phyloP scores from a whole-genome alignment of 2,329 filamentous ascomycete genomes.

The Magnaporthiopsis rhizophila region DNA sequence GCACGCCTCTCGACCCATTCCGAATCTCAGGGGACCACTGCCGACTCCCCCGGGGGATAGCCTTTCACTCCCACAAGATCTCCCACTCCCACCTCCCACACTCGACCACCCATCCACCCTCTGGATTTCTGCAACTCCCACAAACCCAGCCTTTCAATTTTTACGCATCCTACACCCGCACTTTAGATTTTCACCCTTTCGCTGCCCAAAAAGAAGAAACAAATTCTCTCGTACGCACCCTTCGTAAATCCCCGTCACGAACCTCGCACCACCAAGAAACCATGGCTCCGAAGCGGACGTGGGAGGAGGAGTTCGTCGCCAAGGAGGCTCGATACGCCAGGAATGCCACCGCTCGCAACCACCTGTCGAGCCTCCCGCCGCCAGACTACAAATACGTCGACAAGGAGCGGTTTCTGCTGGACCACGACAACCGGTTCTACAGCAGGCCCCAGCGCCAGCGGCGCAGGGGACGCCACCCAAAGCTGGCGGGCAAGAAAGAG shows the following conservation, averaged over 20 bases:
- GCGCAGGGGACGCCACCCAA: slow-evolving; percentile 8
- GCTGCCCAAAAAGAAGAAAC: background rate
- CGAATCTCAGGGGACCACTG: background rate
- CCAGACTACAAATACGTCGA: slow-evolving; percentile 6
- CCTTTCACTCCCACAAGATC: background rate
- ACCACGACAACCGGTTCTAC: slow-evolving; percentile 4
- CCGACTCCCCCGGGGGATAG: too few species aligned
- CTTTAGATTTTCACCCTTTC: background rate
- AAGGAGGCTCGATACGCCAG: background rate
- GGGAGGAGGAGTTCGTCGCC: background rate
- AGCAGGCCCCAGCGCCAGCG: background rate
- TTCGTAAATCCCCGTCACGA: background rate
- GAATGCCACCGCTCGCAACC: background rate
- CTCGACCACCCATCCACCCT: background rate
- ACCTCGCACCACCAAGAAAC: background rate
- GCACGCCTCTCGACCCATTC: background rate
- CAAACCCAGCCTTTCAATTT: background rate
- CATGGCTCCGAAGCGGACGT: background rate
- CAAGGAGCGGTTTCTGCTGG: slow-evolving; percentile 2
- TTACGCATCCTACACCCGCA: too few species aligned
- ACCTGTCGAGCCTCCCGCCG: slow-evolving; percentile 1
- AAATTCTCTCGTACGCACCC: background rate
- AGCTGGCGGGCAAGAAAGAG: slow-evolving; percentile 5
- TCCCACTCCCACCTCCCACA: background rate
- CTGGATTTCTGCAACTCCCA: background rate